Conservation (phyloP, 306 rosid genomes). For the Rosa multiflora region DNA sequence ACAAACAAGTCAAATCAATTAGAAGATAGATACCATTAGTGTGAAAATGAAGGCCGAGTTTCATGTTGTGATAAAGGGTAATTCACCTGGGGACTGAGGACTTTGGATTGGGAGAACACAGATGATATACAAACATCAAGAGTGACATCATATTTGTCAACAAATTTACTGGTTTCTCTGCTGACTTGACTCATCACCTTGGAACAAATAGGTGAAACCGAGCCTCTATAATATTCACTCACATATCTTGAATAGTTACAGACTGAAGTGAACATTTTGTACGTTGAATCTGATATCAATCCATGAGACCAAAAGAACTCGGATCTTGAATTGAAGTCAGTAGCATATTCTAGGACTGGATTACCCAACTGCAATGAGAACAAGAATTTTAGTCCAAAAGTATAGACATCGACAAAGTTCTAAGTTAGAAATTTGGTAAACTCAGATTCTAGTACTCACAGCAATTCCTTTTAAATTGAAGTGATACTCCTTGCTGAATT, state of each 20-base stretch:
- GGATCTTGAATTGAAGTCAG: slow-evolving; percentile 59
- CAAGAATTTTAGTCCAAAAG: background rate
- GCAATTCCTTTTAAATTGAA: slow-evolving; percentile 61
- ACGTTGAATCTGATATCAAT: slow-evolving; percentile 52
- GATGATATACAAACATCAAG: slow-evolving; percentile 62
- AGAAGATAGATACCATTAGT: background rate
- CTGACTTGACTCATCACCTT: slow-evolving; percentile 58
- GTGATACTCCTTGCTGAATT: slow-evolving; percentile 32
- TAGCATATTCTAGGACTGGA: slow-evolving; percentile 54
- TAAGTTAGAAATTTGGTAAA: background rate
- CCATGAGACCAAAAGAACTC: slow-evolving; percentile 67
- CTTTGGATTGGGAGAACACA: slow-evolving; percentile 49
- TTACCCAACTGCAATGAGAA: slow-evolving; percentile 47
- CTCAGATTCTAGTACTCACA: slow-evolving; percentile 32
- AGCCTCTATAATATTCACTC: slow-evolving; percentile 51
- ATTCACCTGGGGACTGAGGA: slow-evolving; percentile 48
- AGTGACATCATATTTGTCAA: slow-evolving; percentile 63
- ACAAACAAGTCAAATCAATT: slow-evolving; percentile 3
- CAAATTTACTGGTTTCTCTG: slow-evolving; percentile 56
- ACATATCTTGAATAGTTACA: slow-evolving; percentile 59
- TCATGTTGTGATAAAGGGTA: background rate
- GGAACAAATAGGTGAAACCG: slow-evolving; percentile 47
- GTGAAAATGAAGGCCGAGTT: background rate
- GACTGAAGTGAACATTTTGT: slow-evolving; percentile 45
- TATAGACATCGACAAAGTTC: background rate